Evolutionary conservation across 495 filamentous ascomycete genomes (phyloP), one percentile per base, ranked within the genome.

Genomic region (Evernia prunastri): DNA sequence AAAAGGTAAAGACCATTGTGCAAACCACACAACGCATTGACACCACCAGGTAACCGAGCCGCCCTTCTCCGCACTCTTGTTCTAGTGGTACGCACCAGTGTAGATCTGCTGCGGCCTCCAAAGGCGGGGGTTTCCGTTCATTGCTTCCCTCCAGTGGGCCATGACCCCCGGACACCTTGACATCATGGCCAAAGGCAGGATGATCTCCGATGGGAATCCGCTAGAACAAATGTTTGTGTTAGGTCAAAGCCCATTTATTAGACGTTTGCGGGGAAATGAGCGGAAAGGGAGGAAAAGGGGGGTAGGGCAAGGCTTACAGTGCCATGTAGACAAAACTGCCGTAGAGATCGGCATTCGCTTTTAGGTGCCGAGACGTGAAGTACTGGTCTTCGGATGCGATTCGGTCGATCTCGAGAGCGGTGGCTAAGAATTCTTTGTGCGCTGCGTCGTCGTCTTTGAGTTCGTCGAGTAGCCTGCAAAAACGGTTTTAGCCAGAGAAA

Each of bases 281-380:
- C n/a, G n/a, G n/a, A n/a, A n/a, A n/a, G n/a, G n/a, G n/a, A n/a
- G n/a, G n/a, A n/a, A n/a, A n/a, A n/a, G 10, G 36, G 17, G 18
- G 6, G 5, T 8, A 18, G 10, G 35, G 33, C 17, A 6, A 58
- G 18, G 31, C 71, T 63, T 61, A 70, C 82, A 84, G 70, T 4
- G 80, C 79, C 12, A 73, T 78, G 53, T 81, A 84, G 13, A 79
- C 72, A 54, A 84, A 78, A 15, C 70, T 71, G 8, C 74, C 75
- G 70, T 80, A 84, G 23, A 84, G 73, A 65, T 84, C 82, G 23
- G 82, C 81, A 67, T 84, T 84, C 3, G 78, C 75, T 27, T 78
- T 78, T 42, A 84, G 66, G 9, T 77, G 74, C n/a, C 81, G 67
- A 42, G 73, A 71, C 3, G 73, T 72, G 57, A 84, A 84, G 65